Conservation (phyloP, 2,329 filamentous ascomycete genomes). For the Aspergillus viridinutans region DNA sequence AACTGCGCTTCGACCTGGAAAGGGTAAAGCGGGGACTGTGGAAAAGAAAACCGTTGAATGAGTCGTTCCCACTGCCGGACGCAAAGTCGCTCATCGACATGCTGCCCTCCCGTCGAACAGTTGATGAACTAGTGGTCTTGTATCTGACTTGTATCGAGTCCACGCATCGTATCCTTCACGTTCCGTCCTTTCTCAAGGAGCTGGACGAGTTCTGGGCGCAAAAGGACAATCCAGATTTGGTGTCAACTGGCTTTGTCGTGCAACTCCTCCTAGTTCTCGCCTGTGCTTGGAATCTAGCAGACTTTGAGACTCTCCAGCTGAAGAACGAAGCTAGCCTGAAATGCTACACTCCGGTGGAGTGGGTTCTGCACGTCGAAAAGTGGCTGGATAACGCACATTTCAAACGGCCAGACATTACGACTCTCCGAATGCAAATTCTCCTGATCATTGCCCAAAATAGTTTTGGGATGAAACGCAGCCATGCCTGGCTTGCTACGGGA, state of each 20-base stretch:
- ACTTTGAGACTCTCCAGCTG: constrained; percentile 23
- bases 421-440: constrained; percentile 51
- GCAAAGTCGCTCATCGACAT: constrained; percentile 27
- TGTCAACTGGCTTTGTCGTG: constrained; percentile 30
- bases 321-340: constrained; percentile 25
- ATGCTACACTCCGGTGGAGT: constrained; percentile 50
- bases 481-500: constrained; percentile 50
- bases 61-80: constrained; percentile 27
- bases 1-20: constrained; percentile 31
- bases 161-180: constrained; percentile 38
- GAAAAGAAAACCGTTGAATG: constrained; percentile 27
- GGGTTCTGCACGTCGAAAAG: constrained; percentile 84
- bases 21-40: constrained; percentile 29
- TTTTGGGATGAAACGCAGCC: constrained; percentile 51
- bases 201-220: constrained; percentile 34
- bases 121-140: constrained; percentile 35
- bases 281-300: constrained; percentile 36
- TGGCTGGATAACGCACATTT: constrained; percentile 74
- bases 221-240: constrained; percentile 20
- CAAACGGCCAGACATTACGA: constrained; percentile 49
- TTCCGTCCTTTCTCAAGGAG: constrained; percentile 38
- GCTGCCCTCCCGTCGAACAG: constrained; percentile 32
- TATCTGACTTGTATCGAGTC: constrained; percentile 41
- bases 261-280: constrained; percentile 37
- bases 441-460: constrained; percentile 48